Evolutionary conservation across 1,284 basidiomycete genomes (phyloP), one percentile per base, ranked within the genome.

Genomic region (Heterobasidion parviporum): DNA sequence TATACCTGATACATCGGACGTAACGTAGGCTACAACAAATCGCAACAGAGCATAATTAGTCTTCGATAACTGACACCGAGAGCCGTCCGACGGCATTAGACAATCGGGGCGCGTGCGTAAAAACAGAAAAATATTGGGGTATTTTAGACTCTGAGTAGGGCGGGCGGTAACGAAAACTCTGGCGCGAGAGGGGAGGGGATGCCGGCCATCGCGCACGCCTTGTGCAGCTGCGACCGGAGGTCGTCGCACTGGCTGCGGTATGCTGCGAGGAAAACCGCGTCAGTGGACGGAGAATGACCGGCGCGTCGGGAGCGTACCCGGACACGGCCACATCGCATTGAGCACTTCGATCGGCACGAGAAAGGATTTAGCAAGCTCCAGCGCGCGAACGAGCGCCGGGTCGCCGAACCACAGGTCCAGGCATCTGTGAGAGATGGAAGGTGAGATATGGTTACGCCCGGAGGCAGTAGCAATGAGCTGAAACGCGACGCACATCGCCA

Each of bases 311-410:
- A 51, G n/a, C 80, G 64, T 66, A 87, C 87, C 71, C 54, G 74
- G 70, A 63, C 82, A 88, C 4, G 85, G 86, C 87, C 87, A 91
- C 36, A 89, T 70, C 16, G 73, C 75, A 61, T 82, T 84, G 65
- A 88, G 74, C 20, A 81, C 78, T 57, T 90, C 85, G 33, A 87
- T 71, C 5, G 82, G 77, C 7, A 77, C 67, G 18, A 89, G 70
- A 58, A 89, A 79, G 0, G 76, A 72, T 64, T 87, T 85, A 6
- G 78, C 87, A 10, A 89, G 73, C 44, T 85, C 78, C n/a, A 89
- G 69, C 14, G 85, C 83, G 50, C 78, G 75, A 50, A 74, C 66
- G 34, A 87, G 70, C 2, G 75, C 71, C 15, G 70, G 75, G 62
- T 89, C 85, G 59, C 80, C 76, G 51, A 78, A 77, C 83, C 84